A percentile compares a stretch with the other conserved stretches of the same genome.
Evolutionary conservation across 139 green algal species (phyloP).

Genomic region (Marvania coccoides): DNA sequence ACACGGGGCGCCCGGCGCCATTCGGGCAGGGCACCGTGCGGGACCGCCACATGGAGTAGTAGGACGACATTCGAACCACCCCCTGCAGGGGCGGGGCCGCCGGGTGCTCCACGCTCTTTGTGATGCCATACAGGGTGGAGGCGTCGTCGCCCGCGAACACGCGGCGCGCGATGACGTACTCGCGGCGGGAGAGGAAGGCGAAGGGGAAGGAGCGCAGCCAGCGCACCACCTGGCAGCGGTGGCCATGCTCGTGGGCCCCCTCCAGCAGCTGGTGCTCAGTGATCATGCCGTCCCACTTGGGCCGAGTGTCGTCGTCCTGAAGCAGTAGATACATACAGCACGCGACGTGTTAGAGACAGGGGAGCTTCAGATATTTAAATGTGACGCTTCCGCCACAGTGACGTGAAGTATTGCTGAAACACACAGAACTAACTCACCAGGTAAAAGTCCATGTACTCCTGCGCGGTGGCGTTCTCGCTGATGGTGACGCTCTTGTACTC

Average conservation of each 20-base stretch:
- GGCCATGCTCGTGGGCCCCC: slow-evolving; percentile 5
- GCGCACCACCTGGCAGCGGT: slow-evolving; percentile 71
- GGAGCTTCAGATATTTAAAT: too few relatives aligned
- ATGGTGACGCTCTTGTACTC: slow-evolving; percentile 85
- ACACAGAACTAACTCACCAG: too few relatives aligned
- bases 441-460: slow-evolving; percentile 86
- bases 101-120: slow-evolving; percentile 32
- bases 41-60: slow-evolving; percentile 52
- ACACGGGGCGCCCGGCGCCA: slow-evolving; percentile 47
- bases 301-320: slow-evolving; percentile 63
- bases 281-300: slow-evolving; percentile 78
- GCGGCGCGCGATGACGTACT: slow-evolving; percentile 78
- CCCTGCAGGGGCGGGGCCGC: slow-evolving; percentile 7
- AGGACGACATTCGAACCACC: slow-evolving; percentile 39
- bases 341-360: too few relatives aligned
- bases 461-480: slow-evolving; percentile 50
- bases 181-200: slow-evolving; percentile 71
- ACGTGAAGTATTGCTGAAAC: too few relatives aligned
- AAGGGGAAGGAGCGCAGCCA: slow-evolving; percentile 87
- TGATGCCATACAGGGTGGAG: slow-evolving; percentile 54
- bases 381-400: too few relatives aligned
- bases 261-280: slow-evolving; percentile 51
- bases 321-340: too few relatives aligned
- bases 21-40: slow-evolving; percentile 59
- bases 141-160: slow-evolving; percentile 34